These are phyloP conservation scores for Venturia aucupariae DNA, from an alignment of 2,329 filamentous ascomycete genomes.

Conservation along the genomic window DNA sequence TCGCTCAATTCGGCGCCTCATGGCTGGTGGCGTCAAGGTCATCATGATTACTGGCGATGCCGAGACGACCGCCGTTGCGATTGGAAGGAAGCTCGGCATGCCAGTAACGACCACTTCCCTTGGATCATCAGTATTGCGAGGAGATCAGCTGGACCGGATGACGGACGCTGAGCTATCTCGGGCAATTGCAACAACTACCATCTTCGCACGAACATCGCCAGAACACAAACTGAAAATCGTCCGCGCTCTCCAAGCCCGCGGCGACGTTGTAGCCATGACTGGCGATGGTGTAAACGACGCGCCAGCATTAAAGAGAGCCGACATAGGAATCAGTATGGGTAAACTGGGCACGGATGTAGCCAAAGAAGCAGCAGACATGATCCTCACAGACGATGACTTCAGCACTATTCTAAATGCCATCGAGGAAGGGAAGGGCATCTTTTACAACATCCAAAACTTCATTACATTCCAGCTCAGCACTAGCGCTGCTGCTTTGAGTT, in stretches of 20 bases:
- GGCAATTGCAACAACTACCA: conserved; percentile 79
- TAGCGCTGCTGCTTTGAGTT: conserved; percentile 80
- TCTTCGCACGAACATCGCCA: conserved; percentile 92
- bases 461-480: conserved; percentile 97
- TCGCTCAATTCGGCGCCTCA: conserved; percentile 76
- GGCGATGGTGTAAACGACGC: conserved; percentile 98
- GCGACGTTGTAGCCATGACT: conserved; percentile 98
- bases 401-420: conserved; percentile 89
- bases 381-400: conserved; percentile 81
- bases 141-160: conserved; percentile 91
- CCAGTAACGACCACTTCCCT: conserved; percentile 54
- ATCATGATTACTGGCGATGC: conserved; percentile 99
- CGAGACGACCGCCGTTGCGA: conserved; percentile 87
- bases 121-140: conserved; percentile 66
- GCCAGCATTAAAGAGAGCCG: conserved; percentile 89
- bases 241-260: conserved; percentile 76
- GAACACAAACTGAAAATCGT: conserved; percentile 99
- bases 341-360: conserved; percentile 91
- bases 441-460: conserved; percentile 99
- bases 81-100: conserved; percentile 94
- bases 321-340: conserved; percentile 97
- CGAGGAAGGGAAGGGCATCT: conserved; percentile 97
- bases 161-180: conserved; percentile 72
- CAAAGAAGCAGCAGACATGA: conserved; percentile 93
- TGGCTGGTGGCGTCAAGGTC: conserved; percentile 90